Base-by-base conservation (phyloP, 2,329 filamentous ascomycete species). In the Talaromyces rugulosus region DNA sequence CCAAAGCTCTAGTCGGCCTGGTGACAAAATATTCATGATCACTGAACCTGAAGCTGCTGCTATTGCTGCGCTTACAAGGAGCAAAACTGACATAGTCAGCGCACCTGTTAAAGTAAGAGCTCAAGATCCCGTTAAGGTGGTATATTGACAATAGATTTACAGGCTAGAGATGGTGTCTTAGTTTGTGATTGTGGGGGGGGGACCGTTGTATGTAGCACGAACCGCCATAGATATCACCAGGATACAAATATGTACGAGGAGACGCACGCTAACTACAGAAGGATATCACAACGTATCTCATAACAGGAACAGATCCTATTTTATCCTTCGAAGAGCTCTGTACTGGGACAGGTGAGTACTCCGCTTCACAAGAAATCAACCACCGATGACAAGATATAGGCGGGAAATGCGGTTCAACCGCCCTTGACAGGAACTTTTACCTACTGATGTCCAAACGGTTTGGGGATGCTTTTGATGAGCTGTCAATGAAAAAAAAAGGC, bases 351-450 rank as follows among this genome's bases (percentile, higher is more conserved):
- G 63, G 54, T 60, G 42, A 16, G 63, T 60, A 36, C 56, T 28
- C n/a, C 59, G 2, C 23, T 23, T 23, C 23, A 23, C 23, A 23
- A 23, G 23, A 23, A 23, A 23, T 23, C 23, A 23, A 23, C 23
- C 23, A 23, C 23, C 23, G 23, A 23, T 23, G 23, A 23, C 23
- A 23, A 23, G 23, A 23, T 23, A 23, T 60, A 69, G 72, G 73
- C 23, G 72, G 64, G 9, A 77, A 76, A 64, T 71, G 68, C 55
- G 74, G 74, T 0, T 71, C 68, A 2, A 76, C 73, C 4, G 65
- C 64, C 11, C 68, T 77, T n/a, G 75, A 77, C 59, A 66, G 74
- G 1, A 65, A 69, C n/a, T 72, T 77, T 57, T 69, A 75, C 55
- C 51, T 65, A 6, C 68, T 69, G 53, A 72, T 76, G 69, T 60